These are phyloP conservation scores for Penicillium occitanis DNA, from an alignment of 2,329 filamentous ascomycete genomes.

Conservation along the genomic window DNA sequence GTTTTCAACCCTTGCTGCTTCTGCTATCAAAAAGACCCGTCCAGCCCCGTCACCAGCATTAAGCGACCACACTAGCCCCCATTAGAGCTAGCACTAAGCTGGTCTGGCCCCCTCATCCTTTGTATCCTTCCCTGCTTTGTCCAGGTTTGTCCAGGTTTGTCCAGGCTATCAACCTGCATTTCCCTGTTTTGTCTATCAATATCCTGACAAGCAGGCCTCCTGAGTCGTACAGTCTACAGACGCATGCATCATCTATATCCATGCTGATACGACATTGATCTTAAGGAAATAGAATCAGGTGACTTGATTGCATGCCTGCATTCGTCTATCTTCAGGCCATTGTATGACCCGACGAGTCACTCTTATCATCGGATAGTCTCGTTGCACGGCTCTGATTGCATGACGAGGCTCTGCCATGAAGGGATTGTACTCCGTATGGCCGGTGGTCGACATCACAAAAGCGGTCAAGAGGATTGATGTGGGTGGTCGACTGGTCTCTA, in stretches of 20 bases:
- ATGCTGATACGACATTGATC: neutral
- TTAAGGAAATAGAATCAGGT: neutral
- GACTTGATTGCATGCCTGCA: conserved; percentile 2
- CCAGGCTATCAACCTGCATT: neutral
- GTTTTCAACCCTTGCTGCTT: neutral
- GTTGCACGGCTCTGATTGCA: conserved; percentile 1
- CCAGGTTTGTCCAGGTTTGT: neutral
- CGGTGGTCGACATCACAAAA: conserved; percentile 1
- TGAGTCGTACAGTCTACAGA: neutral
- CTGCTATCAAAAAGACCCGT: neutral
- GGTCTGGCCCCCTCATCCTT: neutral
- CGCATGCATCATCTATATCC: neutral
- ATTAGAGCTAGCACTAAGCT: neutral
- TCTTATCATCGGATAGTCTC: neutral
- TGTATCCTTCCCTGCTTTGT: conserved; percentile 7
- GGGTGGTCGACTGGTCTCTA: neutral
- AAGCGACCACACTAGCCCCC: conserved; percentile 1
- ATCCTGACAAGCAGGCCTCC: neutral
- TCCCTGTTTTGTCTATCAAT: conserved; percentile 9
- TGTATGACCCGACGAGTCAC: neutral
- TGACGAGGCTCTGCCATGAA: neutral
- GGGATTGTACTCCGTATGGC: neutral
- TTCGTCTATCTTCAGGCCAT: neutral
- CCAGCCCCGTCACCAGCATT: conserved; percentile 4
- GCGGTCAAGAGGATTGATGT: conserved; percentile 3